These are phyloP conservation scores for Suillus subaureus DNA, from an alignment of 768 basidiomycete species.

Conservation along the genomic window DNA sequence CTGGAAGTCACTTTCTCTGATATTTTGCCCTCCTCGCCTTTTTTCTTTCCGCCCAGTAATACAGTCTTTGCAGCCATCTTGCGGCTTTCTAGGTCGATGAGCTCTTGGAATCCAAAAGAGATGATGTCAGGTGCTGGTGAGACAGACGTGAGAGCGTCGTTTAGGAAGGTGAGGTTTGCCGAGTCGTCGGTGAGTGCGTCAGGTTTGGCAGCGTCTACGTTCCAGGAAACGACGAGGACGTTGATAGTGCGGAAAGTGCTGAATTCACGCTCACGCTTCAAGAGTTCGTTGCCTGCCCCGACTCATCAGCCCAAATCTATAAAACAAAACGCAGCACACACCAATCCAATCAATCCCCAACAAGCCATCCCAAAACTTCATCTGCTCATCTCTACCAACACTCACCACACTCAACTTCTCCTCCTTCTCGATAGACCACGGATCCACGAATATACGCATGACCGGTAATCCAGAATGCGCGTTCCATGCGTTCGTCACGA, in stretches of 20 bases:
- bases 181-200: constrained; percentile 64
- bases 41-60: constrained; percentile 73
- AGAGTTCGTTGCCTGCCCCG: constrained; percentile 67
- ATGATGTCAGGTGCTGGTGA: constrained; percentile 80
- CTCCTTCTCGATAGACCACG: constrained; percentile 69
- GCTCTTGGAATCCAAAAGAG: constrained; percentile 93
- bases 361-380: constrained; percentile 90
- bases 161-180: constrained; percentile 81
- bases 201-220: constrained; percentile 87
- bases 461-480: constrained; percentile 76
- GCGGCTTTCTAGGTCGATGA: constrained; percentile 92
- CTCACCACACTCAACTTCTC: constrained; percentile 73
- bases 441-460: constrained; percentile 66
- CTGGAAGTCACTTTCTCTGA: constrained; percentile 85
- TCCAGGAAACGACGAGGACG: constrained; percentile 88
- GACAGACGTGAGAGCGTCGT: constrained; percentile 71
- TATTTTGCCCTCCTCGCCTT: constrained; percentile 47
- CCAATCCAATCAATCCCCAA: constrained; percentile 86
- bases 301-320: constrained; percentile 6
- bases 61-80: constrained; percentile 93
- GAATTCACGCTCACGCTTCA: constrained; percentile 74
- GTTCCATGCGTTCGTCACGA: constrained; percentile 84
- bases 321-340: constrained; percentile 40
- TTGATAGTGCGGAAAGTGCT: constrained; percentile 79
- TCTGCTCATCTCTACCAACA: constrained; percentile 68